Conservation (phyloP, 495 filamentous ascomycete genomes). For the Penicillium bovifimosum region DNA sequence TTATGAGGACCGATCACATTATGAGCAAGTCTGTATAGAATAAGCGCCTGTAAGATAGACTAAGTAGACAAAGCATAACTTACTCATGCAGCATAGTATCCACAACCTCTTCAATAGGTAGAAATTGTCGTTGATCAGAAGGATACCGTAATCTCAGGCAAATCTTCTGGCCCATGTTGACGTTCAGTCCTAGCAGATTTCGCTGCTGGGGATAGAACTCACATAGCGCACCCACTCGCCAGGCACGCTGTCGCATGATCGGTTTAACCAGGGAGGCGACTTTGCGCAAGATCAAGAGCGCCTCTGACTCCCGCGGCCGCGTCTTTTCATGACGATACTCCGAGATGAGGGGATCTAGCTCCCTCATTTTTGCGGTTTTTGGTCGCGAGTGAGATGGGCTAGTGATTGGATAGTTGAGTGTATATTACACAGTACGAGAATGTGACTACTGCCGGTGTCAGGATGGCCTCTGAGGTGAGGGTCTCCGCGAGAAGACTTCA, state of each 20-base stretch:
- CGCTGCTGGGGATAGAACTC: constrained; percentile 78
- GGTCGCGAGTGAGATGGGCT: background rate
- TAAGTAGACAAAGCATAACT: constrained; percentile 11
- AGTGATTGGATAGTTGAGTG: no score
- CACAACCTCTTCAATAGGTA: constrained; percentile 70
- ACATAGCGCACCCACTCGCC: constrained; percentile 71
- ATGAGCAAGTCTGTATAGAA: constrained; percentile 59
- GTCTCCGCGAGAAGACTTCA: background rate
- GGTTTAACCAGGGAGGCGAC: constrained; percentile 90
- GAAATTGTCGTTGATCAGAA: constrained; percentile 68
- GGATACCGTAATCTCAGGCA: constrained; percentile 78
- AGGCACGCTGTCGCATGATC: constrained; percentile 81
- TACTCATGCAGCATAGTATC: constrained; percentile 95
- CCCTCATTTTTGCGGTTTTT: constrained; percentile 44
- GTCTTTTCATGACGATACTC: constrained; percentile 75
- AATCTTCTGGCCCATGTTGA: constrained; percentile 70
- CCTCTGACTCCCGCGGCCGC: constrained; percentile 68
- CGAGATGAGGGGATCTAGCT: constrained; percentile 63
- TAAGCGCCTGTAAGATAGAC: constrained; percentile 5
- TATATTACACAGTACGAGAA: background rate
- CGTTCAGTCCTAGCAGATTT: constrained; percentile 79
- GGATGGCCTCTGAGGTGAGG: constrained; percentile 1
- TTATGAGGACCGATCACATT: constrained; percentile 81
- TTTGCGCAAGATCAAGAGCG: constrained; percentile 75
- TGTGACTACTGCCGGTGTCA: background rate